These are phyloP conservation scores for Lasiodiplodia sp. DNA, from an alignment of 2,329 filamentous ascomycete genomes.

Conservation along the genomic window DNA sequence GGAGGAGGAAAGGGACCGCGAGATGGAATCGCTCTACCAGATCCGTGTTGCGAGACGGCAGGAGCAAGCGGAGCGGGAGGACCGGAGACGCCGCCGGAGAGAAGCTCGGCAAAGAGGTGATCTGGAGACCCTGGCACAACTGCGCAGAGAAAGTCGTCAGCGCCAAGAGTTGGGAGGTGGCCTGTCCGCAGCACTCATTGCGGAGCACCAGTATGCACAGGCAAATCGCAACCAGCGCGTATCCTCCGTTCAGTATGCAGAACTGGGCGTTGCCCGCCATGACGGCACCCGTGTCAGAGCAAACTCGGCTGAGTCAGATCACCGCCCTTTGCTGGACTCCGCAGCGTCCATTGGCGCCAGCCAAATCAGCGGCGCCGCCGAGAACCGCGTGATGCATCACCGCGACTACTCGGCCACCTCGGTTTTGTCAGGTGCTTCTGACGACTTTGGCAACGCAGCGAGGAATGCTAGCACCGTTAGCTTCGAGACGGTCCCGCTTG, in stretches of 20 bases:
- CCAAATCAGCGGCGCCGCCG: slow-evolving; percentile 37
- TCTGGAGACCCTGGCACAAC: slow-evolving; percentile 67
- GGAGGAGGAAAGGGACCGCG: slow-evolving; percentile 78
- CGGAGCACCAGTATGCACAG: slow-evolving; percentile 67
- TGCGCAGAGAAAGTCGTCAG: slow-evolving; percentile 53
- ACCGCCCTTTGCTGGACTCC: slow-evolving; percentile 73
- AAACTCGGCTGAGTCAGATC: slow-evolving; percentile 76
- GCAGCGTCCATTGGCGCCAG: slow-evolving; percentile 67
- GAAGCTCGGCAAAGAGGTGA: slow-evolving; percentile 79
- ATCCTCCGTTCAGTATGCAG: slow-evolving; percentile 78
- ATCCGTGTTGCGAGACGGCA: slow-evolving; percentile 80
- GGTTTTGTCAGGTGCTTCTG: slow-evolving; percentile 47
- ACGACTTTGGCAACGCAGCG: slow-evolving; percentile 38
- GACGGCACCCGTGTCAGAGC: slow-evolving; percentile 79
- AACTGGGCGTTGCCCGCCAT: slow-evolving; percentile 76
- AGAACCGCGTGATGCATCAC: slow-evolving; percentile 43
- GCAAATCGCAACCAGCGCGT: slow-evolving; percentile 70
- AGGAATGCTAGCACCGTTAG: slow-evolving; percentile 34
- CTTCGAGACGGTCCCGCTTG: slow-evolving; percentile 54
- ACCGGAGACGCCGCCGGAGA: slow-evolving; percentile 71
- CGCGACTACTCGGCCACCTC: slow-evolving; percentile 54
- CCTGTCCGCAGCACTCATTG: slow-evolving; percentile 56
- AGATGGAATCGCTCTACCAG: slow-evolving; percentile 93
- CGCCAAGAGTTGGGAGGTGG: slow-evolving; percentile 32
- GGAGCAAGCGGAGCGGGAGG: slow-evolving; percentile 79